Conservation (phyloP, 2,329 filamentous ascomycete species). For the Cladosporium sp. region DNA sequence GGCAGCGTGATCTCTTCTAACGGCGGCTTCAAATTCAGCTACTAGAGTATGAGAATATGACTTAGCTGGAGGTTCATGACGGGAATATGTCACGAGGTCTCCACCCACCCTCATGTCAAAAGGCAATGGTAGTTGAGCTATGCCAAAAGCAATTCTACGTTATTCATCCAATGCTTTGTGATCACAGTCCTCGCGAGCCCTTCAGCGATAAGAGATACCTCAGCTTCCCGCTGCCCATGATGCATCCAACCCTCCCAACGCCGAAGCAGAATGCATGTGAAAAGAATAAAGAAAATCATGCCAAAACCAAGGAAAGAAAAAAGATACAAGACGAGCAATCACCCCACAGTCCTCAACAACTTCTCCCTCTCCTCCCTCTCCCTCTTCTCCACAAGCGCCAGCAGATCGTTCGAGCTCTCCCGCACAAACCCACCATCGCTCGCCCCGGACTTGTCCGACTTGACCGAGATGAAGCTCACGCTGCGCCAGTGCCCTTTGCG, state of each 20-base stretch:
- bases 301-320: no score
- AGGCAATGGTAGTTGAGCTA: no score
- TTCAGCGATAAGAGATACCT: no score
- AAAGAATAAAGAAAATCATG: no score
- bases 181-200: no score
- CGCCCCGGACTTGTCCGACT: background rate
- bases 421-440: slow-evolving; percentile 14
- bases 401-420: slow-evolving; percentile 37
- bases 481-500: slow-evolving; percentile 25
- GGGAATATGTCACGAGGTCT: no score
- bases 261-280: no score
- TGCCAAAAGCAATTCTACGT: no score
- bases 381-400: slow-evolving; percentile 32
- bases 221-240: no score
- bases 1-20: slow-evolving; percentile 76
- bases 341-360: slow-evolving; percentile 13
- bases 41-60: slow-evolving; percentile 1
- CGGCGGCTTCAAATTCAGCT: slow-evolving; percentile 62
- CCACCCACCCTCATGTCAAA: no score
- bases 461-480: slow-evolving; percentile 23
- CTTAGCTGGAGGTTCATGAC: background rate
- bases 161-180: no score
- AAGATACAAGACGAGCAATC: background rate
- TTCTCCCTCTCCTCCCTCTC: slow-evolving; percentile 33
- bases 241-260: no score